Base-by-base conservation (phyloP, 371 early-diverging fungal genomes). In the Circinella umbellata region DNA sequence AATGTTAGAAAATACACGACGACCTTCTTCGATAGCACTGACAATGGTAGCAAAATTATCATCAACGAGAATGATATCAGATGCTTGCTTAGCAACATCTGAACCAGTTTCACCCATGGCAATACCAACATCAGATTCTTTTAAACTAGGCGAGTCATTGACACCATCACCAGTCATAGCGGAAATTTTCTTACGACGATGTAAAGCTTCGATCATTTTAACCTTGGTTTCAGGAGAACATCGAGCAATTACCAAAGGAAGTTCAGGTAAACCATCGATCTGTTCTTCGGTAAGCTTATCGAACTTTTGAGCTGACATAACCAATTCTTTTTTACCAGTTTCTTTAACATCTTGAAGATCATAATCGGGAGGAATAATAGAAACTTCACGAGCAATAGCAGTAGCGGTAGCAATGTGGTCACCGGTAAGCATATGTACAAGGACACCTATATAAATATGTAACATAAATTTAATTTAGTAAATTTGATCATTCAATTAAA, bases 171-270 rank as follows among this genome's bases (percentile, higher is more conserved):
- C 98, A 5, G 95, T 94, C 94, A 92, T 91, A 67, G 86, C 91
- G 67, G 85, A 88, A 57, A 87, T 86, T 53, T 85, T 85, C 34
- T 87, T 87, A 35, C 91, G 89, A n/a, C 89, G 85, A 79, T 99
- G 96, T 69, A 99, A 80, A 0, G 98, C 95, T 78, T 92, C 88
- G 47, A 99, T 96, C 84, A 99, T 94, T 84, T 95, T 96, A 63
- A 97, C 90, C 79, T 99, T 99, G 76, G 96, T 97, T 74, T 98
- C 97, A 7, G 99, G 99, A 48, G 87, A 89, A 83, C 95, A 95
- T 42, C 99, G 91, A 0, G 98, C 98, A 87, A 98, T 94, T 5
- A 98, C 97, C 9, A 88, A 82, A 5, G 97, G 97, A 57, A 97
- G 92, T 51, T 95, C 91, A 2, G 82, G 79, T 38, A 96, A 76